Conservation (phyloP, 2,329 filamentous ascomycete genomes). For the Orbilia javanica region DNA sequence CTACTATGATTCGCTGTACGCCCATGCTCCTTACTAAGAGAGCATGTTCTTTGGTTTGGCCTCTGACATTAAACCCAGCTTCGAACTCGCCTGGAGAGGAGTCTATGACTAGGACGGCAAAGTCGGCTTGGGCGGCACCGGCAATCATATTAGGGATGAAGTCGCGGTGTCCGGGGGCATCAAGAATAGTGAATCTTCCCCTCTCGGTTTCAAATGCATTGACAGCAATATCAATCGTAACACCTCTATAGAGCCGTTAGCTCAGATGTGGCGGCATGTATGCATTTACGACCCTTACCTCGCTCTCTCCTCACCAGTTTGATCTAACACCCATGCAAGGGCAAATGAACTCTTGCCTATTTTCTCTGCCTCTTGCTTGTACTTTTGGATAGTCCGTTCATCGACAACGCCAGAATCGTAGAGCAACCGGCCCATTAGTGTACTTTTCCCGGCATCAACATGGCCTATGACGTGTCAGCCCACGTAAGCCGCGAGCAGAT, state of each 20-base stretch:
- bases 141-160: conserved; percentile 99
- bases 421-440: conserved; percentile 93
- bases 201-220: conserved; percentile 92
- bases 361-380: conserved; percentile 86
- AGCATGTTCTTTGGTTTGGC: conserved; percentile 94
- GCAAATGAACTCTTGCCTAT: conserved; percentile 97
- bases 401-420: conserved; percentile 90
- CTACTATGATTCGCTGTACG: conserved; percentile 86
- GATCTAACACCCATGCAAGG: conserved; percentile 95
- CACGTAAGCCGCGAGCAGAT: not conserved
- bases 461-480: conserved; percentile 74
- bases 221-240: conserved; percentile 96
- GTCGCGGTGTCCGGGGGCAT: conserved; percentile 93
- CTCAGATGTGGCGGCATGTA: not conserved
- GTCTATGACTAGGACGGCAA: conserved; percentile 94
- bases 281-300: conserved; percentile 48
- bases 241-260: conserved; percentile 71
- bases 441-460: conserved; percentile 97
- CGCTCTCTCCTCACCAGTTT: conserved; percentile 86
- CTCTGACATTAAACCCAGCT: conserved; percentile 79
- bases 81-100: conserved; percentile 92
- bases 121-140: conserved; percentile 93
- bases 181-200: conserved; percentile 90
- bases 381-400: conserved; percentile 87
- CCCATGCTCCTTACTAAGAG: conserved; percentile 90